Conservation (phyloP, 2,329 filamentous ascomycete species). For the Xylaria digitata region DNA sequence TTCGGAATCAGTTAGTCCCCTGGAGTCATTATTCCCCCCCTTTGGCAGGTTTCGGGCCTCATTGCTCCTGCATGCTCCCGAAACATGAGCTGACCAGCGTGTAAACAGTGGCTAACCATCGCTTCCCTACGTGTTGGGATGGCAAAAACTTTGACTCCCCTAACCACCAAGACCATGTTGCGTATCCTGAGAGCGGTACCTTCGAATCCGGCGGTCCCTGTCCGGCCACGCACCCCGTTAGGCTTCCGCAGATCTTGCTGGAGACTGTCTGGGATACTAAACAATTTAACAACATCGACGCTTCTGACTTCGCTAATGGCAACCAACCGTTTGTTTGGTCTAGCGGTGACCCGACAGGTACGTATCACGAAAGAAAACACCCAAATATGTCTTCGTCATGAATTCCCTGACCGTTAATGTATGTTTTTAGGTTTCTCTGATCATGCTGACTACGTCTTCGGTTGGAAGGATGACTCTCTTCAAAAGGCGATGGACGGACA, state of each 20-base stretch:
- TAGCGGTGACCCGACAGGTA: constrained; percentile 50
- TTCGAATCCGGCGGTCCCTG: constrained; percentile 59
- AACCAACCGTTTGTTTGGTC: constrained; percentile 55
- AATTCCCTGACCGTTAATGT: too few relatives aligned
- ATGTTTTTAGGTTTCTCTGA: constrained; percentile 46
- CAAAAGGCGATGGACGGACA: constrained; percentile 55
- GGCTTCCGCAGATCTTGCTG: constrained; percentile 57
- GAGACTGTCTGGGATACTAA: constrained; percentile 52
- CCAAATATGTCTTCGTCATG: too few relatives aligned
- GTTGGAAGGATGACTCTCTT: constrained; percentile 57
- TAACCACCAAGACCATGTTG: constrained; percentile 54
- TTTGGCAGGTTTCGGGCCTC: too few relatives aligned
- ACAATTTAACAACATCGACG: constrained; percentile 42
- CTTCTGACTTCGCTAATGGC: constrained; percentile 43
- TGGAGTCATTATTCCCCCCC: too few relatives aligned
- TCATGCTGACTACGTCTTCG: constrained; percentile 59
- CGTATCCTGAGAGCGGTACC: constrained; percentile 57
- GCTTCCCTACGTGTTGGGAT: constrained; percentile 51
- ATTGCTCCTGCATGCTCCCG: too few relatives aligned
- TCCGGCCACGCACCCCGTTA: constrained; percentile 55
- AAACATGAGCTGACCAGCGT: too few relatives aligned
- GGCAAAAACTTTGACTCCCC: constrained; percentile 51
- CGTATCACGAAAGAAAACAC: too few relatives aligned
- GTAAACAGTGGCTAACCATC: constrained; percentile 58
- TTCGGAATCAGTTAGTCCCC: too few relatives aligned